Percentiles rank a stretch among this genome's conserved stretches.
Evolutionary conservation across 768 basidiomycete species (phyloP).

Genomic region (Serendipita indica): DNA sequence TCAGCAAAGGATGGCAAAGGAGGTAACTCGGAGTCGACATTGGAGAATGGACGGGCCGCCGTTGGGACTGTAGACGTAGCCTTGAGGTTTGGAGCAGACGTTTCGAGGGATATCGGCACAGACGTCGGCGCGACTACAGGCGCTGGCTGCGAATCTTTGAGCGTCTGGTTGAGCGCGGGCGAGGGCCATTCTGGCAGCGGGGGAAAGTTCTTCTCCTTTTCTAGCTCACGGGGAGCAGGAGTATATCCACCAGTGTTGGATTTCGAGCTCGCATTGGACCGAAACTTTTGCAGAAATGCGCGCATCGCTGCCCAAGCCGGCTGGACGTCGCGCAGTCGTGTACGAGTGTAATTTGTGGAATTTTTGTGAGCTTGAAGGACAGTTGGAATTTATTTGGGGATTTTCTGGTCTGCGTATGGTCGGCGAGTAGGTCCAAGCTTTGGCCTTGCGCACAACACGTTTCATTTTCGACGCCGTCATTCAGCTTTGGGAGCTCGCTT

Average conservation of each 20-base stretch:
- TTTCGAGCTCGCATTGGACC: background rate
- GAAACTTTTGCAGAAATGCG: conserved; percentile 5
- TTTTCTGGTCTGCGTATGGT: too few relatives aligned
- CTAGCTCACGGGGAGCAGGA: background rate
- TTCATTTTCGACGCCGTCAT: too few relatives aligned
- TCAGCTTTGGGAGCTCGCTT: too few relatives aligned
- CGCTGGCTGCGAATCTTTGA: background rate
- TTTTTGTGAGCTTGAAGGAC: too few relatives aligned
- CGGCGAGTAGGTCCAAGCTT: too few relatives aligned
- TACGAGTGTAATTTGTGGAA: too few relatives aligned
- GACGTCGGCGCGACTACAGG: background rate
- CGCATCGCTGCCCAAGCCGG: conserved; percentile 9
- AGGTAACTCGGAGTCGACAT: conserved; percentile 7
- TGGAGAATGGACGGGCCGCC: background rate
- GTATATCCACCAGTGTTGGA: background rate
- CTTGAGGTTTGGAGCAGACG: background rate
- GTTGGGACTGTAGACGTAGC: background rate
- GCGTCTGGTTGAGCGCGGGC: background rate
- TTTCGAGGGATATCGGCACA: background rate
- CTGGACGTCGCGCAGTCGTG: too few relatives aligned
- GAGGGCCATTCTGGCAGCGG: conserved; percentile 6
- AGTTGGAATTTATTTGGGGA: too few relatives aligned
- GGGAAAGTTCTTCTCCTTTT: conserved; percentile 5
- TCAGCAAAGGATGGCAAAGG: conserved; percentile 8
- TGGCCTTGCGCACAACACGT: too few relatives aligned